phyloP scores from a whole-genome alignment of 2,329 filamentous ascomycete species.

The Fusarium albosuccineum region DNA sequence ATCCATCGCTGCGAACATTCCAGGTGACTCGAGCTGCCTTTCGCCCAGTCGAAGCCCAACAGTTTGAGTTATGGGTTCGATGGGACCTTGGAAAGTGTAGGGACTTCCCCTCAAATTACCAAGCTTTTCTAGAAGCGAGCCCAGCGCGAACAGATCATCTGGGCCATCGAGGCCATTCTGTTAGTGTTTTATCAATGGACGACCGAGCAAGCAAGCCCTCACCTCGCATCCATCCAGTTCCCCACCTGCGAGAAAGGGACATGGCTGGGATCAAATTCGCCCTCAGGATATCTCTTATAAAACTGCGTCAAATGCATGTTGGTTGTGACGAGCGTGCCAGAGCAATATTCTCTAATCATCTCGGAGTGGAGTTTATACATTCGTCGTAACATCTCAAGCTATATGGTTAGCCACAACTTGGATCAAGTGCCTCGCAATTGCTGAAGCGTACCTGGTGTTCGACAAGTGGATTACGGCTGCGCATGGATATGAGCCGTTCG shows the following conservation, averaged over 20 bases:
- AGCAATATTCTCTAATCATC: slow-evolving; percentile 24
- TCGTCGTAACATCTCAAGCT: slow-evolving; percentile 26
- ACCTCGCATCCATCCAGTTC: slow-evolving; percentile 23
- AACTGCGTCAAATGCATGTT: slow-evolving; percentile 30
- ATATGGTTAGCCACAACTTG: neutral
- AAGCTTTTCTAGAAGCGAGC: slow-evolving; percentile 2
- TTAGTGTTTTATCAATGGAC: neutral
- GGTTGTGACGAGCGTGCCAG: slow-evolving; percentile 21
- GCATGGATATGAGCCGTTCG: slow-evolving; percentile 18
- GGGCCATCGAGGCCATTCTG: slow-evolving; percentile 18
- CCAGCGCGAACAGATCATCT: slow-evolving; percentile 24
- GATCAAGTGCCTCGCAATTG: neutral
- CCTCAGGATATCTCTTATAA: slow-evolving; percentile 28
- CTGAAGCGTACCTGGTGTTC: slow-evolving; percentile 12
- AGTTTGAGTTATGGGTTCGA: neutral
- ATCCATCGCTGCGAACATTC: neutral
- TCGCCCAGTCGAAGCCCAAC: neutral
- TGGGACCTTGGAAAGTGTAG: slow-evolving; percentile 5
- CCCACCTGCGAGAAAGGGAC: slow-evolving; percentile 17
- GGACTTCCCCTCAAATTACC: slow-evolving; percentile 11
- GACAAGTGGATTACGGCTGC: slow-evolving; percentile 4
- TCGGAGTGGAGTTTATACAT: slow-evolving; percentile 23
- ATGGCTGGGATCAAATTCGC: slow-evolving; percentile 22
- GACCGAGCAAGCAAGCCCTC: neutral
- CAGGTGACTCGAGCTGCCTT: neutral